Evolutionary conservation across 148 eudicot species (phyloP).

Genomic region (Linanthus parryae): DNA sequence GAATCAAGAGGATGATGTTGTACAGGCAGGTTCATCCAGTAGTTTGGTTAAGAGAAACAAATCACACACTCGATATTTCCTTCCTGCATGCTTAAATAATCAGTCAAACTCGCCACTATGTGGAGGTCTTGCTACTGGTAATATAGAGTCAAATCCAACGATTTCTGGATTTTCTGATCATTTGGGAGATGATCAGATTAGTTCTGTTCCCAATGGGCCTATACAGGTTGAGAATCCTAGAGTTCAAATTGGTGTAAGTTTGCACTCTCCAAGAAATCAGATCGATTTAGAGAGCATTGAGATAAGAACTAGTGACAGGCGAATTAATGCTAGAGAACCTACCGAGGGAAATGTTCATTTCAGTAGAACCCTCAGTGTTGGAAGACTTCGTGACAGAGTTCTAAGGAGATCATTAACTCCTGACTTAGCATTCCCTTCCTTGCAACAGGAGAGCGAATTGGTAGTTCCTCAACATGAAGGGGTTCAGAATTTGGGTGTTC

Average conservation of each 20-base stretch:
- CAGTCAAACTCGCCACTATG: slow-evolving; percentile 26
- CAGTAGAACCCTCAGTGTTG: slow-evolving; percentile 93
- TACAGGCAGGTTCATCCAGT: slow-evolving; percentile 18
- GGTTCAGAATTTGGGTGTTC: slow-evolving; percentile 16
- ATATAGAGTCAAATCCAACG: slow-evolving; percentile 18
- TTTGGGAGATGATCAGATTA: slow-evolving; percentile 23
- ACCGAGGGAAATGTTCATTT: slow-evolving; percentile 70
- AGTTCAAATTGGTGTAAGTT: slow-evolving; percentile 19
- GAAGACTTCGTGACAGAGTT: slow-evolving; percentile 97
- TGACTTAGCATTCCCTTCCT: slow-evolving; percentile 47
- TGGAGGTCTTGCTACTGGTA: slow-evolving; percentile 28
- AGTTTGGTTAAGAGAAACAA: slow-evolving; percentile 27
- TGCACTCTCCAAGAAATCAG: slow-evolving; percentile 39
- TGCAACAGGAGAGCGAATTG: slow-evolving; percentile 40
- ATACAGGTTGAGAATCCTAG: slow-evolving; percentile 25
- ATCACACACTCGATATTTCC: slow-evolving; percentile 29
- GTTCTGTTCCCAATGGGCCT: slow-evolving; percentile 25
- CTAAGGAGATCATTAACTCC: slow-evolving; percentile 69
- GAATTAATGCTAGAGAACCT: slow-evolving; percentile 52
- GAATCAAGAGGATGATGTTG: slow-evolving; percentile 37
- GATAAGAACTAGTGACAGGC: slow-evolving; percentile 42
- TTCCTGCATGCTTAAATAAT: slow-evolving; percentile 34
- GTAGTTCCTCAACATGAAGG: slow-evolving; percentile 18
- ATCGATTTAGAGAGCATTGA: slow-evolving; percentile 32
- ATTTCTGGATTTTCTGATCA: slow-evolving; percentile 23